Base-by-base conservation (phyloP, 352 stramenopile genomes). In the Phytophthora multivora region DNA sequence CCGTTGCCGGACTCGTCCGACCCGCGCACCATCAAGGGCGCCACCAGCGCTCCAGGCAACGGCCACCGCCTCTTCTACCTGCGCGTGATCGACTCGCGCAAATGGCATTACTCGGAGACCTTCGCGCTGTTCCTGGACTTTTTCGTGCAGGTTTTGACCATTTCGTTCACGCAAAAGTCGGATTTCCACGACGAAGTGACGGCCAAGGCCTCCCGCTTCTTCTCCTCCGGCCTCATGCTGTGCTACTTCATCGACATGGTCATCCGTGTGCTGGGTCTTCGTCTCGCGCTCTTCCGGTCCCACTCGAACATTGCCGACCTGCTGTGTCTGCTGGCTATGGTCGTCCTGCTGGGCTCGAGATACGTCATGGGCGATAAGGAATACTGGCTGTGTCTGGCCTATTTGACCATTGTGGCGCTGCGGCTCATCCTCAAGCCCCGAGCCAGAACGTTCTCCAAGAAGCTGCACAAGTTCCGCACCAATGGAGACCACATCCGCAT, bases 51-150 rank as follows among this genome's bases (percentile, higher is more conserved):
- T 4, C 66, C 71, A 0, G 72, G 69, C 30, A 88, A 80, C 51
- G 77, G 79, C 33, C 77, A 88, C 49, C 86, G 83, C 30, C 71
- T 92, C n/a, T 92, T 92, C 56, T 91, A 79, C 60, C 63, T 94
- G 54, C 88, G 84, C 26, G 76, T 93, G 30, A 89, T 94, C 63
- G 88, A 96, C 67, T 93, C 85, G 50, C 86, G 88, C 68, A 93
- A 93, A 64, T 96, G 88, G 85, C 88, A 96, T 63, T 95, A 96
- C 69, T 83, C 75, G 49, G 84, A 95, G 63, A 90, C 86, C 3
- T 91, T 94, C 46, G 79, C 83, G 59, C 79, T 94, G 23, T 95
- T 93, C 51, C 59, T 93, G 43, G 88, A 96, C 73, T 96, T 96
- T 45, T 87, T 93, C 49, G 80, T 88, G 39, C 88, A 96, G 67